These are phyloP conservation scores for Kazachstania africana DNA, from an alignment of 805 yeast genomes.

Conservation along the genomic window DNA sequence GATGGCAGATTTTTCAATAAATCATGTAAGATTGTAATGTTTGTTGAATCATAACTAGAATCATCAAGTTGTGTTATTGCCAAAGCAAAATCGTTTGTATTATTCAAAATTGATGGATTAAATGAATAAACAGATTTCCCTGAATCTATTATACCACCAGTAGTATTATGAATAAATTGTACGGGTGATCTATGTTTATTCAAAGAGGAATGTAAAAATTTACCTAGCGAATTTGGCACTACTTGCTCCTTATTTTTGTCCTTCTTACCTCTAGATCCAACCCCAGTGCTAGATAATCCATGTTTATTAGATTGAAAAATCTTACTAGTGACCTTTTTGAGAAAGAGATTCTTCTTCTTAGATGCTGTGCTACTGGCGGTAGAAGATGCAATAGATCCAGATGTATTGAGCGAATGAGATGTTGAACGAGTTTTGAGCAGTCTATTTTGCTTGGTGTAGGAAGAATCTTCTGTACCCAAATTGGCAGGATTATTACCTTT, in stretches of 20 bases:
- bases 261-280: constrained; percentile 11
- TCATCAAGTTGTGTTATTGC: constrained; percentile 11
- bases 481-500: background rate
- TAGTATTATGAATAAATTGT: constrained; percentile 20
- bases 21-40: constrained; percentile 20
- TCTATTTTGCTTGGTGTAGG: constrained; percentile 7
- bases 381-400: constrained; percentile 7
- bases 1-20: constrained; percentile 23
- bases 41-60: constrained; percentile 6
- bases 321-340: constrained; percentile 14
- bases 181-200: constrained; percentile 23
- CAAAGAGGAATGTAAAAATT: constrained; percentile 24
- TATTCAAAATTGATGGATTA: constrained; percentile 12
- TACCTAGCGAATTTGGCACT: constrained; percentile 19
- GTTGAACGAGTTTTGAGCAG: constrained; percentile 7
- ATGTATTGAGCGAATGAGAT: constrained; percentile 5
- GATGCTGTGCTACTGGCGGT: constrained; percentile 6
- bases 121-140: constrained; percentile 20
- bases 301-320: constrained; percentile 15
- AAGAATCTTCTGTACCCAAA: background rate
- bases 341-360: constrained; percentile 9
- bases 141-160: constrained; percentile 15
- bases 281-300: no score
- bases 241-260: constrained; percentile 16
- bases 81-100: constrained; percentile 11